Percentiles rank a stretch among this genome's conserved stretches.
Evolutionary conservation across 768 basidiomycete genomes (phyloP).

Genomic region (Rhizopogon rudus): DNA sequence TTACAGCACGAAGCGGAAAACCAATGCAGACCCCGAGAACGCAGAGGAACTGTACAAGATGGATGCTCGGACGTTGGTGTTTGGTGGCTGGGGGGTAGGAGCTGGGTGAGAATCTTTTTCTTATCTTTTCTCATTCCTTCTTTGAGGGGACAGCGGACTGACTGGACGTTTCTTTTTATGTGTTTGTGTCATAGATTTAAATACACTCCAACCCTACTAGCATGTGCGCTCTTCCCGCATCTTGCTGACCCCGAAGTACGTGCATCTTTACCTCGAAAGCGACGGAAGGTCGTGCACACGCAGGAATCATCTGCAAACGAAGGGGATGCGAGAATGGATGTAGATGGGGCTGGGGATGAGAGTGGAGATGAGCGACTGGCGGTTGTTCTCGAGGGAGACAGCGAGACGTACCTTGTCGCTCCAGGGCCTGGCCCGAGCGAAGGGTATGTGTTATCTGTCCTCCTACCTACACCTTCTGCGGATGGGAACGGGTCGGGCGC

Average conservation of each 20-base stretch:
- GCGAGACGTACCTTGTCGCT: constrained; percentile 19
- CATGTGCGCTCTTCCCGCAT: constrained; percentile 40
- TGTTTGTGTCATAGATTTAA: constrained; percentile 37
- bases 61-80: constrained; percentile 43
- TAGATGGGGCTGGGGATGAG: constrained; percentile 5
- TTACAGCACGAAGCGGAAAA: constrained; percentile 16
- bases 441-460: constrained; percentile 2
- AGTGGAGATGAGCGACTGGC: constrained; percentile 10
- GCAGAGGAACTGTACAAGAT: constrained; percentile 37
- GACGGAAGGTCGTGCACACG: constrained; percentile 16
- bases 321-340: constrained; percentile 5
- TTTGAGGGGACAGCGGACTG: background rate
- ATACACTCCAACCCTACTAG: constrained; percentile 41
- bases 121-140: background rate
- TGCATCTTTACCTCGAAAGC: constrained; percentile 17
- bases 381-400: constrained; percentile 20
- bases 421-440: background rate
- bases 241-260: constrained; percentile 11
- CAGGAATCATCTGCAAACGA: constrained; percentile 1
- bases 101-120: constrained; percentile 36
- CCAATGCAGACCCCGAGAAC: constrained; percentile 16
- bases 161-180: background rate
- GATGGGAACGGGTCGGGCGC: background rate
- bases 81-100: constrained; percentile 35
- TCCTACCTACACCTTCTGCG: background rate